Evolutionary conservation across 2,329 filamentous ascomycete genomes (phyloP).

Genomic region (Monascus ruber): DNA sequence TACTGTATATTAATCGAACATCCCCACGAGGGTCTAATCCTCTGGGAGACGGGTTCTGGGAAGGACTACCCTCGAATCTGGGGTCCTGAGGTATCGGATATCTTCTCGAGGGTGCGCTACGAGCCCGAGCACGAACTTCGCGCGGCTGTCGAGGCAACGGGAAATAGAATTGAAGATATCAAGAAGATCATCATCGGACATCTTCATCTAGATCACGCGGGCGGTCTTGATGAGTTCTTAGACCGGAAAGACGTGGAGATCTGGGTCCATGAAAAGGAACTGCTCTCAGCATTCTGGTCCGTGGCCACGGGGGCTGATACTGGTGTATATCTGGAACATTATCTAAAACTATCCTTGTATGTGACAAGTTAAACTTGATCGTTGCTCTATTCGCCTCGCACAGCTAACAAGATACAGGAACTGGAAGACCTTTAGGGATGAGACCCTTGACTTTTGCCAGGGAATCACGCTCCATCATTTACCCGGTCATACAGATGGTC

Average conservation of each 20-base stretch:
- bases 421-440: constrained; percentile 33
- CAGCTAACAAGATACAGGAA: constrained; percentile 24
- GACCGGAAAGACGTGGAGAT: constrained; percentile 31
- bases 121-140: constrained; percentile 22
- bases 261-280: constrained; percentile 38
- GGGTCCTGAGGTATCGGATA: constrained; percentile 24
- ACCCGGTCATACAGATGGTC: constrained; percentile 27
- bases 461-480: constrained; percentile 28
- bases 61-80: constrained; percentile 23
- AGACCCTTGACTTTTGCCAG: constrained; percentile 27
- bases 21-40: constrained; percentile 33
- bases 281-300: constrained; percentile 36
- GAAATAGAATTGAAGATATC: constrained; percentile 36
- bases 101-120: constrained; percentile 29
- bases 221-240: constrained; percentile 36
- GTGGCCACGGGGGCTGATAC: constrained; percentile 31
- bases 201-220: constrained; percentile 39
- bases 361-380: no score
- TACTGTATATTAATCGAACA: constrained; percentile 36
- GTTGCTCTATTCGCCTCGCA: no score
- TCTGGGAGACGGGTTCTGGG: constrained; percentile 37
- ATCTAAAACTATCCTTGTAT: constrained; percentile 9
- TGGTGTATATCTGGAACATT: constrained; percentile 29
- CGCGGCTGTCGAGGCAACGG: constrained; percentile 23
- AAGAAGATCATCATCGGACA: constrained; percentile 38